Base-by-base conservation (phyloP, 2,329 filamentous ascomycete species). In the Scleromitrula shiraiana region DNA sequence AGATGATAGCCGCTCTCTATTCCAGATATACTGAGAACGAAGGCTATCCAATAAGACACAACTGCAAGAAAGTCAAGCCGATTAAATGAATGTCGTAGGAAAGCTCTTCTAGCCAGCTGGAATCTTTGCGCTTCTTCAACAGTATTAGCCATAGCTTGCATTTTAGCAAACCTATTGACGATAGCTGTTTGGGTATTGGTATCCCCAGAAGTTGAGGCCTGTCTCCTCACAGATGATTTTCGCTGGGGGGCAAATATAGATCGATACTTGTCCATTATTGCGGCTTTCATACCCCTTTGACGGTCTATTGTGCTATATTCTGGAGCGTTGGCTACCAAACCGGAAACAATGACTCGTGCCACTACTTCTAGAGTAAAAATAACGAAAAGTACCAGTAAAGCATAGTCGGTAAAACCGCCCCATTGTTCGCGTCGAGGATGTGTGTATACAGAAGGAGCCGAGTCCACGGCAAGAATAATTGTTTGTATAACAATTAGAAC, bases 41-140 rank as follows among this genome's bases (percentile, higher is more conserved):
- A 93, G 1, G 88, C 83, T 49, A 95, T 83, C 93, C 93, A 98
- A 67, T 89, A 98, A 0, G 91, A 85, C n/a, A 93, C 74, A 7
- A 98, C 85, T 2, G 93, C 94, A 45, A 98, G 73, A 65, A 97
- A 96, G 64, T 98, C 93, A 9, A 97, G 76, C 44, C 93, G 80
- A 63, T 97, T 97, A 70, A 98, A 98, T 1, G 88, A 90, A 66
- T 98, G 93, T 14, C 93, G 82, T 47, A 98, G 70, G 65, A 96
- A 97, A 1, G 93, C 94, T 53, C 93, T 80, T 45, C 93, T 83
- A 14, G 94, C 91, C 46, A 98, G 76, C 55, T 95, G 84, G 56
- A 84, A 76, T 52, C 91, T 82, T 64, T 93, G 88, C 57, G 90
- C 85, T 53, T 95, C 80, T 71, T 76, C 86, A 54, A 74, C 74